Conservation (phyloP, 2,329 filamentous ascomycete genomes). For the Sporothrix dimorphospora region DNA sequence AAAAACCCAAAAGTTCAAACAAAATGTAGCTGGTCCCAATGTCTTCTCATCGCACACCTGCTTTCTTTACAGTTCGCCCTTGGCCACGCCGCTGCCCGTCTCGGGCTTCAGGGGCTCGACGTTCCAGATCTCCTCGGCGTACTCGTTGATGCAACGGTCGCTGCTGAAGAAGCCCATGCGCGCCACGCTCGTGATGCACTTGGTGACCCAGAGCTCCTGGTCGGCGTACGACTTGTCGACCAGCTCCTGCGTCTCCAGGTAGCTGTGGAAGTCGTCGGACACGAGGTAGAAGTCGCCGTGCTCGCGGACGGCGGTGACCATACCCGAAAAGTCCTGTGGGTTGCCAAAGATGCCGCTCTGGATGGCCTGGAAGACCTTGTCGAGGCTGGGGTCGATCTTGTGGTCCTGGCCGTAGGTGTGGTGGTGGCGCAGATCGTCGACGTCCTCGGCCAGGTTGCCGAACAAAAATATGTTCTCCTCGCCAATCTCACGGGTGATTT, state of each 20-base stretch:
- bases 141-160: constrained; percentile 94
- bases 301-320: constrained; percentile 82
- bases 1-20: not conserved
- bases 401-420: constrained; percentile 82
- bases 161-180: constrained; percentile 98
- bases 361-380: constrained; percentile 83
- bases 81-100: constrained; percentile 34
- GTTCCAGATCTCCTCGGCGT: constrained; percentile 97
- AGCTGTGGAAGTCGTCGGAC: constrained; percentile 95
- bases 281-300: constrained; percentile 98
- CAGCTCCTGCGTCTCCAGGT: constrained; percentile 85
- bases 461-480: constrained; percentile 99
- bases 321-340: constrained; percentile 73
- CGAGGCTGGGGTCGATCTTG: constrained; percentile 73
- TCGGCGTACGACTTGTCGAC: constrained; percentile 92
- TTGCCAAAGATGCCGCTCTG: constrained; percentile 80
- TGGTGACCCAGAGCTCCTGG: constrained; percentile 89
- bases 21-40: not conserved
- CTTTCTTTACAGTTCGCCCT: constrained; percentile 21
- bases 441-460: constrained; percentile 91
- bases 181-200: constrained; percentile 84
- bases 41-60: not conserved
- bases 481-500: constrained; percentile 95
- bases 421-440: constrained; percentile 89
- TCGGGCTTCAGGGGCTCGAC: constrained; percentile 72